Evolutionary conservation across 1,284 basidiomycete genomes (phyloP).

Genomic region (Melampsora larici-populina): DNA sequence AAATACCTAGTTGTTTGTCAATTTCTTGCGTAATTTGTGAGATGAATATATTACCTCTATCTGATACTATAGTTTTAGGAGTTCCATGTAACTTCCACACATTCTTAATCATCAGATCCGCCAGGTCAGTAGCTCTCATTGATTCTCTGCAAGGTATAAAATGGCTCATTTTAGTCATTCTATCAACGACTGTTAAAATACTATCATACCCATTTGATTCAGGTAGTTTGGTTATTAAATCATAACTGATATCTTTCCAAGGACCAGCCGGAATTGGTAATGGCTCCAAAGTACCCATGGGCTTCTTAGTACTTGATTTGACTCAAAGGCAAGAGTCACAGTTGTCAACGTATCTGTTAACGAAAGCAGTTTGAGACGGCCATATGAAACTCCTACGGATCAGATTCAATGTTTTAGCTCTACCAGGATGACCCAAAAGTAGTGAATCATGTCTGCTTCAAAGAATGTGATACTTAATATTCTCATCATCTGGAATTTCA

Average conservation of each 20-base stretch:
- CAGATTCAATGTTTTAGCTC: too few relatives aligned
- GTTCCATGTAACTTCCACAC: too few relatives aligned
- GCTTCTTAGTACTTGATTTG: too few relatives aligned
- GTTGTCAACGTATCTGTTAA: too few relatives aligned
- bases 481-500: too few relatives aligned
- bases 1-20: not conserved
- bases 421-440: too few relatives aligned
- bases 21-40: not conserved
- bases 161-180: conserved; percentile 1
- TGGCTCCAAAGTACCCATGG: not conserved
- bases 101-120: too few relatives aligned
- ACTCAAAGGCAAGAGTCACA: too few relatives aligned
- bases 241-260: conserved; percentile 17
- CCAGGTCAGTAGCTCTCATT: not conserved
- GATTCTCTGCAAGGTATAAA: not conserved
- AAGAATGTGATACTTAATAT: not conserved
- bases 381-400: too few relatives aligned
- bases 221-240: not conserved
- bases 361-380: too few relatives aligned
- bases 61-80: too few relatives aligned
- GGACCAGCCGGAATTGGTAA: conserved; percentile 6
- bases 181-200: conserved; percentile 6
- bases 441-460: too few relatives aligned
- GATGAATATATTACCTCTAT: not conserved
- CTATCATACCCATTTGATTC: not conserved